A percentile compares a stretch with the other conserved stretches of the same genome.
Conservation (phyloP, 495 filamentous ascomycete genomes). For the Penicillium canescens region DNA sequence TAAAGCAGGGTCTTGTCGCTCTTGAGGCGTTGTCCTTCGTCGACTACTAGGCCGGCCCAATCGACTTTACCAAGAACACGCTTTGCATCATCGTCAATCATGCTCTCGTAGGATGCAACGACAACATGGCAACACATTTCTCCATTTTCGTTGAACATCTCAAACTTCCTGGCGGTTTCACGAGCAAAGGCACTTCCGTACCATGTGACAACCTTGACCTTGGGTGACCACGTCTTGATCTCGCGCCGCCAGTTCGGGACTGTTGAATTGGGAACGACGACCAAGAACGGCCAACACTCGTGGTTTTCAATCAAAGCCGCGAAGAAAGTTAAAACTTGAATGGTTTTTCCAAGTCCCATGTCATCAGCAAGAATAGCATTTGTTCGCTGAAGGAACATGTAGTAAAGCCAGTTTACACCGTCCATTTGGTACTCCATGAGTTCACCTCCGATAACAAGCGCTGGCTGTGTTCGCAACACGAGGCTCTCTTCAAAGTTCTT, state of each 20-base stretch:
- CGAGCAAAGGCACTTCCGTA: conserved; percentile 74
- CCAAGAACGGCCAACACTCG: conserved; percentile 85
- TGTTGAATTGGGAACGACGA: conserved; percentile 92
- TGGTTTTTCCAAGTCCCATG: conserved; percentile 98
- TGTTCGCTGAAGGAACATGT: conserved; percentile 75
- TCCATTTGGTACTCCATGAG: conserved; percentile 94
- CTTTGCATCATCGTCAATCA: conserved; percentile 64
- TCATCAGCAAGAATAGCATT: conserved; percentile 98
- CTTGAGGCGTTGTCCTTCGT: conserved; percentile 96
- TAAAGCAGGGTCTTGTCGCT: conserved; percentile 87
- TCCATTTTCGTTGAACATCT: conserved; percentile 72
- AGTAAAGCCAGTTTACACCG: conserved; percentile 96
- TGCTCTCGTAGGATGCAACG: conserved; percentile 91
- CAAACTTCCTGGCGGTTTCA: conserved; percentile 68
- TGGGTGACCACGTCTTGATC: conserved; percentile 90
- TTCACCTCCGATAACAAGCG: conserved; percentile 69
- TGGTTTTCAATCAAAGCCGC: conserved; percentile 77
- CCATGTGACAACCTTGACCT: conserved; percentile 84
- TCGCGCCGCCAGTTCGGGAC: conserved; percentile 97
- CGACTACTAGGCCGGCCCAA: conserved; percentile 89
- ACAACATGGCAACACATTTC: conserved; percentile 84
- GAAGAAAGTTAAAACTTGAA: conserved; percentile 86
- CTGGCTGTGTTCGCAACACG: conserved; percentile 71
- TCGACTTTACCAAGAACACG: conserved; percentile 63
- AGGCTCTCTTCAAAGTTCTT: conserved; percentile 66